Percentiles rank a stretch among this genome's conserved stretches.
Evolutionary conservation across 1,139 yeast species (phyloP).

Genomic region (Pichia sp.): DNA sequence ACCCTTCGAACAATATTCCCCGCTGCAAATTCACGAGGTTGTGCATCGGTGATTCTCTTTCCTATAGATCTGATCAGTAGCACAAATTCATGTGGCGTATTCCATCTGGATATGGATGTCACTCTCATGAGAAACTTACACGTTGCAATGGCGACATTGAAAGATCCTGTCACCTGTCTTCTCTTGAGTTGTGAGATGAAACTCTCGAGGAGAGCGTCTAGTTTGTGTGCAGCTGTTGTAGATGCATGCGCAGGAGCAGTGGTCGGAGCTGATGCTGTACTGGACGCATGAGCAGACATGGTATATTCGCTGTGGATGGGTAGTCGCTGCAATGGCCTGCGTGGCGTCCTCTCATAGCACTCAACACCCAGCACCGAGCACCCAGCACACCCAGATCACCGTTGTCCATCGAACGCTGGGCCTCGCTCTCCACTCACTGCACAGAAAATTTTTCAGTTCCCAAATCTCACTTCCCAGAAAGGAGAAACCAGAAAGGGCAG

Average conservation of each 20-base stretch:
- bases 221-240: conserved; percentile 31
- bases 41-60: conserved; percentile 48
- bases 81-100: conserved; percentile 65
- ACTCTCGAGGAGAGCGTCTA: conserved; percentile 30
- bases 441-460: too few species aligned
- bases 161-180: conserved; percentile 67
- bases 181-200: conserved; percentile 52
- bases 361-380: too few species aligned
- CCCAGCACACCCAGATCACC: too few species aligned
- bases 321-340: too few species aligned
- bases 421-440: too few species aligned
- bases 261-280: conserved; percentile 2
- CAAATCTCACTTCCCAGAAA: too few species aligned
- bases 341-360: too few species aligned
- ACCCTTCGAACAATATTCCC: conserved; percentile 92
- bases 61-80: conserved; percentile 64
- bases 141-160: conserved; percentile 76
- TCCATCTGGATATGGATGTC: conserved; percentile 87
- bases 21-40: conserved; percentile 74
- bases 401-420: too few species aligned
- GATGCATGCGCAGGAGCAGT: conserved; percentile 5
- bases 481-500: too few species aligned
- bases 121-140: conserved; percentile 84
- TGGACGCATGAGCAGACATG: conserved; percentile 3
- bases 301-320: too few species aligned